A percentile compares a stretch with the other conserved stretches of the same genome.
phyloP scores from a whole-genome alignment of 306 rosid species.

The Dalbergia oliveri region DNA sequence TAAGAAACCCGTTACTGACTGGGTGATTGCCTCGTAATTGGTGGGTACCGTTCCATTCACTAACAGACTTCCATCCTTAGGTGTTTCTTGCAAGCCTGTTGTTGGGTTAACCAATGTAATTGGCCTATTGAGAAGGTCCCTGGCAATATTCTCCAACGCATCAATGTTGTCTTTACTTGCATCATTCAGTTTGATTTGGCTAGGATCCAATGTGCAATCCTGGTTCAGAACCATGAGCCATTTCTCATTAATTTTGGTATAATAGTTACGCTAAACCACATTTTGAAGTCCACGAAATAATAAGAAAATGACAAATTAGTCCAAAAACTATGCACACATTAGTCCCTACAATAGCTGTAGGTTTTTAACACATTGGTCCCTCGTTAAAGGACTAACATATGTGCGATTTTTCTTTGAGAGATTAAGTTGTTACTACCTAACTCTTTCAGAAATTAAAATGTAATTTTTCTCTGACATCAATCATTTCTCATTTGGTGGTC shows the following conservation, averaged over 20 bases:
- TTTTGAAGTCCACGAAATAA: too few relatives aligned
- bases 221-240: background rate
- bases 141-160: background rate
- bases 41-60: slow-evolving; percentile 3
- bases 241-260: background rate
- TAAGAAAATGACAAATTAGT: too few relatives aligned
- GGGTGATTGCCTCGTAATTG: background rate
- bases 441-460: too few relatives aligned
- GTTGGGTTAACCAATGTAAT: background rate
- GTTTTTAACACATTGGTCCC: too few relatives aligned
- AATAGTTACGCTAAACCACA: too few relatives aligned
- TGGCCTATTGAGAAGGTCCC: background rate
- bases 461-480: too few relatives aligned
- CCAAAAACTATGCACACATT: too few relatives aligned
- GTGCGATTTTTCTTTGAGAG: too few relatives aligned
- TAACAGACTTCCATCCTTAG: background rate
- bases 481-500: background rate
- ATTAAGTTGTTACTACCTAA: too few relatives aligned
- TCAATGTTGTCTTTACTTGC: slow-evolving; percentile 11
- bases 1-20: background rate
- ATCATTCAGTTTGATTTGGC: slow-evolving; percentile 1
- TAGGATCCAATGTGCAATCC: slow-evolving; percentile 10
- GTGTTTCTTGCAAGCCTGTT: slow-evolving; percentile 12
- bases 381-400: too few relatives aligned
- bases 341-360: too few relatives aligned